Percentiles rank a stretch among this genome's conserved stretches.
These are phyloP conservation scores for Chionographis japonica DNA, from an alignment of 106 monocot genomes.

Conservation along the genomic window DNA sequence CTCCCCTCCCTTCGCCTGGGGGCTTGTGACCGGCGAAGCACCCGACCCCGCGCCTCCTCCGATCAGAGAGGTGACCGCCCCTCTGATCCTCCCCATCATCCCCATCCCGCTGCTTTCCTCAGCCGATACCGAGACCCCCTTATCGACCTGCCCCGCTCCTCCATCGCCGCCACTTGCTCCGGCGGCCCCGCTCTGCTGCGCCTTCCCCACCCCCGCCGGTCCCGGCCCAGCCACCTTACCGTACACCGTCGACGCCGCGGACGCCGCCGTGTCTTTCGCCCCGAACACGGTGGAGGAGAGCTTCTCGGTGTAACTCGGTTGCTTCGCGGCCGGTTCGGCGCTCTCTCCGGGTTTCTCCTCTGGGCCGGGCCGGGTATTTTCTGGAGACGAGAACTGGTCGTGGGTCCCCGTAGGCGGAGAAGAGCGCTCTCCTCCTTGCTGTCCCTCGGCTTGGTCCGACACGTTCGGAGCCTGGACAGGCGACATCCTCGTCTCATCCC, in stretches of 20 bases:
- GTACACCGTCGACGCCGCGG: constrained; percentile 22
- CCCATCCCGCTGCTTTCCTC: constrained; percentile 1
- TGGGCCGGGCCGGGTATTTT: too few species aligned
- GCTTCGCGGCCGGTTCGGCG: background rate
- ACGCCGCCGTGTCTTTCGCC: constrained; percentile 5
- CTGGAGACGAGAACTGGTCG: constrained; percentile 6
- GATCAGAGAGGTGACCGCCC: constrained; percentile 26
- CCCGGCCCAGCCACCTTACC: constrained; percentile 24
- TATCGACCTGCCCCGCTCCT: background rate
- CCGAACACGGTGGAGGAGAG: constrained; percentile 10
- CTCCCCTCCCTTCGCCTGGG: too few species aligned
- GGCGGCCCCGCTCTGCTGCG: background rate
- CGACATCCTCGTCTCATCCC: constrained; percentile 22
- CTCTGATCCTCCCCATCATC: constrained; percentile 32
- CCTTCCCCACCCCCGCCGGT: constrained; percentile 15
- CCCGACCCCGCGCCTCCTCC: constrained; percentile 1
- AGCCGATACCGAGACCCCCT: constrained; percentile 16
- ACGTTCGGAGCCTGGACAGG: constrained; percentile 27
- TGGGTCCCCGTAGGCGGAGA: background rate
- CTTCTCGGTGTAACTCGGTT: constrained; percentile 19
- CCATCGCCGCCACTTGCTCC: background rate
- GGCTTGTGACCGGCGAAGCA: background rate
- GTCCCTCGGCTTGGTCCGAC: constrained; percentile 8
- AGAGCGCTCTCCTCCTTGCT: background rate
- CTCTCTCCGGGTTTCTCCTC: too few species aligned